Percentiles rank a stretch among this genome's conserved stretches.
Evolutionary conservation across 768 basidiomycete species (phyloP).

Genomic region (Leccinum sublutescens): DNA sequence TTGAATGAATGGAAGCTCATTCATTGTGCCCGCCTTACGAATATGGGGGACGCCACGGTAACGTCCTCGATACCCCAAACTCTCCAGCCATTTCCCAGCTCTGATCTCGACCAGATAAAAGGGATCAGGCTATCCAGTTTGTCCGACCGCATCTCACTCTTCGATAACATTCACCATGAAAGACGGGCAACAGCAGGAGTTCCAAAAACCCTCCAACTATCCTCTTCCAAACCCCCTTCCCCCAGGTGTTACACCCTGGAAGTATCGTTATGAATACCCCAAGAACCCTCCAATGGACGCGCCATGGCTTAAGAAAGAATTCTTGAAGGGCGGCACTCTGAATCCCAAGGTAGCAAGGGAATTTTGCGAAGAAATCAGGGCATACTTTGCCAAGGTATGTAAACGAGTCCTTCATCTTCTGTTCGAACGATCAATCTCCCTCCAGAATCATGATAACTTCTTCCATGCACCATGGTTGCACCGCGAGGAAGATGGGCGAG

Average conservation of each 20-base stretch:
- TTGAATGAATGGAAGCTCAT: too few species aligned
- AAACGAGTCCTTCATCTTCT: not conserved
- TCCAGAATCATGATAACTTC: not conserved
- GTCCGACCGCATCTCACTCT: not conserved
- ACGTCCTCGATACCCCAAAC: not conserved
- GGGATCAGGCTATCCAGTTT: not conserved
- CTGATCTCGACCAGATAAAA: not conserved
- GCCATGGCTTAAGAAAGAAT: not conserved
- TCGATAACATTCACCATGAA: not conserved
- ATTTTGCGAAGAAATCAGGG: not conserved
- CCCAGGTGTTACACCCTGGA: not conserved
- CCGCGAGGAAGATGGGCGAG: not conserved
- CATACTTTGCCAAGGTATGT: not conserved
- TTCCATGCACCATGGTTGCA: slow-evolving; percentile 5
- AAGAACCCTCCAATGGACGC: fast-evolving
- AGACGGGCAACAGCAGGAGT: not conserved
- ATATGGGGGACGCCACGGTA: not conserved
- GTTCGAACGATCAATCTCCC: not conserved
- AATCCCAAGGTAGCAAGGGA: not conserved
- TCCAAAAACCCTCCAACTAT: not conserved
- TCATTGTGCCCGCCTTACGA: too few species aligned
- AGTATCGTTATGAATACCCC: not conserved
- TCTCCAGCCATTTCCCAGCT: not conserved
- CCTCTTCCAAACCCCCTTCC: not conserved
- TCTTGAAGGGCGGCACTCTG: not conserved